phyloP scores from a whole-genome alignment of 2,329 filamentous ascomycete genomes.

The Lachnellula cervina region DNA sequence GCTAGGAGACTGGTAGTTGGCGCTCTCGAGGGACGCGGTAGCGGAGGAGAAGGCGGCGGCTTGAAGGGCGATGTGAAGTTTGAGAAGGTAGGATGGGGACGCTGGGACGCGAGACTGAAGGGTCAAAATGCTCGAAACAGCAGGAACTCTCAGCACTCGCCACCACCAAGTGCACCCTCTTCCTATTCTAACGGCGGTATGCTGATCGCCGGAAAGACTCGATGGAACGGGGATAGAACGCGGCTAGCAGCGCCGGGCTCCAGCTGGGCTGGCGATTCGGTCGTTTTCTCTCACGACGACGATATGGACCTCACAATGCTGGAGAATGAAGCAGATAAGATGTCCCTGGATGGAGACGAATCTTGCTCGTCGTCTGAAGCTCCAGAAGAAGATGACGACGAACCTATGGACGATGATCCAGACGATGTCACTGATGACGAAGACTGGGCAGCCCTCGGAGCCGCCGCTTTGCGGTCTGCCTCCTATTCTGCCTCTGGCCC shows the following conservation, averaged over 20 bases:
- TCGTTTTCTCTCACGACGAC: slow-evolving; percentile 70
- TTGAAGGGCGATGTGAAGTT: slow-evolving; percentile 72
- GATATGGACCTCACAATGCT: slow-evolving; percentile 59
- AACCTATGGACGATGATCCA: slow-evolving; percentile 68
- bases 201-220: slow-evolving; percentile 47
- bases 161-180: slow-evolving; percentile 39
- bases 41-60: slow-evolving; percentile 53
- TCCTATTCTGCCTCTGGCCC: slow-evolving; percentile 57
- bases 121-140: slow-evolving; percentile 51
- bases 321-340: slow-evolving; percentile 87
- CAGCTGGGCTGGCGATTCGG: slow-evolving; percentile 66
- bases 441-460: slow-evolving; percentile 88
- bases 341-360: slow-evolving; percentile 77
- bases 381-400: slow-evolving; percentile 48
- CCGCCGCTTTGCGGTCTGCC: slow-evolving; percentile 70
- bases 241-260: slow-evolving; percentile 49
- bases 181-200: slow-evolving; percentile 45
- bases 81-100: slow-evolving; percentile 95
- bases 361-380: slow-evolving; percentile 75
- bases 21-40: slow-evolving; percentile 73
- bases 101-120: slow-evolving; percentile 81
- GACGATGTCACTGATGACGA: slow-evolving; percentile 91
- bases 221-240: slow-evolving; percentile 43
- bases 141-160: slow-evolving; percentile 34
- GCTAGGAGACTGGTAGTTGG: slow-evolving; percentile 88